A percentile compares a stretch with the other conserved stretches of the same genome.
phyloP scores from a whole-genome alignment of 2,329 filamentous ascomycete genomes.

The Didymellaceae sp. region DNA sequence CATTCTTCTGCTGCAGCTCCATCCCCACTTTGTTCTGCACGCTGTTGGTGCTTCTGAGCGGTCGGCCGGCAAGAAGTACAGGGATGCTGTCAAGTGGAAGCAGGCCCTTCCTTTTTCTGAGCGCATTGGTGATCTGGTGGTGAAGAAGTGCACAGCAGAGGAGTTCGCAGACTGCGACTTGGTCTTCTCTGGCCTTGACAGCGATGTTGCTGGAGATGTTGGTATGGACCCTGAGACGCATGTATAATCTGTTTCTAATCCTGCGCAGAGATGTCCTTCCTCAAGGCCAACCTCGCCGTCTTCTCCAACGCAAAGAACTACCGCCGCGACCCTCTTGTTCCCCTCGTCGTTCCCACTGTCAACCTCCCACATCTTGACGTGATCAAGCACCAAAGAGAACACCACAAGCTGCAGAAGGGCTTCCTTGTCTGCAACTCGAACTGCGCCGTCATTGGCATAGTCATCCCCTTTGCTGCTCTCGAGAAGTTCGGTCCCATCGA shows the following conservation, averaged over 20 bases:
- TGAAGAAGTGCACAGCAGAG: constrained; percentile 81
- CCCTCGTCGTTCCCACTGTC: constrained; percentile 92
- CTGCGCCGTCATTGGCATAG: constrained; percentile 94
- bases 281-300: constrained; percentile 84
- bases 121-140: constrained; percentile 76
- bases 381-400: constrained; percentile 84
- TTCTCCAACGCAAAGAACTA: constrained; percentile 99
- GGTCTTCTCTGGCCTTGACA: constrained; percentile 90
- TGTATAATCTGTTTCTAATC: not conserved
- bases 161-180: constrained; percentile 91
- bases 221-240: constrained; percentile 61
- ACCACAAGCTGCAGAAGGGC: constrained; percentile 76
- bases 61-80: constrained; percentile 92
- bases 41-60: constrained; percentile 88
- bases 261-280: constrained; percentile 77
- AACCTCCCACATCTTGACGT: constrained; percentile 87
- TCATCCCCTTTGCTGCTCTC: constrained; percentile 91
- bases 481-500: constrained; percentile 80
- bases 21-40: constrained; percentile 85
- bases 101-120: constrained; percentile 83
- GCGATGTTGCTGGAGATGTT: constrained; percentile 89
- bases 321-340: constrained; percentile 86
- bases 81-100: constrained; percentile 94
- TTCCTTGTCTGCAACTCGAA: constrained; percentile 98
- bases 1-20: constrained; percentile 86